A percentile compares a stretch with the other conserved stretches of the same genome.
These are phyloP conservation scores for Gleditsia sinensis DNA, from an alignment of 306 rosid species.

Conservation along the genomic window DNA sequence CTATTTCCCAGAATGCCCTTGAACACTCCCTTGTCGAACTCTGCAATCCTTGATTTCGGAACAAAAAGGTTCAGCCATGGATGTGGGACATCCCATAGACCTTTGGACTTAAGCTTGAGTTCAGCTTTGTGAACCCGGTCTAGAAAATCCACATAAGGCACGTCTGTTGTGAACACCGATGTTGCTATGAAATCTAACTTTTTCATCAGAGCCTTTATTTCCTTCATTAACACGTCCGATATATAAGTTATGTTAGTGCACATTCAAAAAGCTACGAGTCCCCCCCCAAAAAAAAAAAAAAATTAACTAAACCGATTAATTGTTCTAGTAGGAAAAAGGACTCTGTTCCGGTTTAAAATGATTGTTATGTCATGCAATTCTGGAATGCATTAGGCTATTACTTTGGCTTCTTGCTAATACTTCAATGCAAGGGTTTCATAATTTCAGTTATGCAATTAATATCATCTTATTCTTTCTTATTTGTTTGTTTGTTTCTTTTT, in stretches of 20 bases:
- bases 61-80: slow-evolving; percentile 89
- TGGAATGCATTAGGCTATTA: no score
- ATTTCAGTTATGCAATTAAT: no score
- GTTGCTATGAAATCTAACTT: slow-evolving; percentile 42
- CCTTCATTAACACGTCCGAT: slow-evolving; percentile 54
- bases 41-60: slow-evolving; percentile 63
- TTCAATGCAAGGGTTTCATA: no score
- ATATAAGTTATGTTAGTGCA: no score
- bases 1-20: slow-evolving; percentile 64
- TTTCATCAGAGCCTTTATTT: slow-evolving; percentile 55
- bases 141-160: slow-evolving; percentile 61
- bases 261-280: not conserved
- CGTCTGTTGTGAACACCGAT: slow-evolving; percentile 80
- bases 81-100: slow-evolving; percentile 94
- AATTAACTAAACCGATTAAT: no score
- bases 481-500: not conserved
- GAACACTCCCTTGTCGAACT: slow-evolving; percentile 63
- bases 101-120: slow-evolving; percentile 66
- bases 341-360: no score
- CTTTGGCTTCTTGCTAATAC: no score
- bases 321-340: no score
- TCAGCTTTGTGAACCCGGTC: slow-evolving; percentile 78
- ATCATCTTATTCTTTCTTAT: slow-evolving; percentile 5
- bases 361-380: no score
- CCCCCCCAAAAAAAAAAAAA: no score